A percentile compares a stretch with the other conserved stretches of the same genome.
phyloP scores from a whole-genome alignment of 148 eudicot genomes.

The Rhododendron simsii region DNA sequence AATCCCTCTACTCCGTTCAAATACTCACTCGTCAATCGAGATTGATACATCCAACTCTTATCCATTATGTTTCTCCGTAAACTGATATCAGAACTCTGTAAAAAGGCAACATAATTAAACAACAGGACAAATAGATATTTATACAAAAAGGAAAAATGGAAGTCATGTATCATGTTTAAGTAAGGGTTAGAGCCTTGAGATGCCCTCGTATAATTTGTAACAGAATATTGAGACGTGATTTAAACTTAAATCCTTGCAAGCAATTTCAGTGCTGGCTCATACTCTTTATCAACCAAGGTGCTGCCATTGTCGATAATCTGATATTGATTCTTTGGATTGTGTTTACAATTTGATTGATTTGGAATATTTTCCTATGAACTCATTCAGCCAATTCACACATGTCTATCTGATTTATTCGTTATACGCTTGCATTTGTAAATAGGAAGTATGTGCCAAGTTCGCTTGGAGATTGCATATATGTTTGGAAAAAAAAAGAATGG shows the following conservation, averaged over 20 bases:
- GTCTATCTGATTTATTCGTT: neutral
- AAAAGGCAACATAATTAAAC: no score
- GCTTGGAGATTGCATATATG: neutral
- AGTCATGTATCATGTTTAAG: neutral
- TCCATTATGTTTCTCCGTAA: no score
- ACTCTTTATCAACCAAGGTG: no score
- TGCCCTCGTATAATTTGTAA: neutral
- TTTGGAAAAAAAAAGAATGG: neutral
- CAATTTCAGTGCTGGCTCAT: neutral
- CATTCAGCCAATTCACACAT: neutral
- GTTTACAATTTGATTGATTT: neutral
- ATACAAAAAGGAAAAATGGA: no score
- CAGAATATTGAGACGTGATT: neutral
- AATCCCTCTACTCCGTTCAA: no score
- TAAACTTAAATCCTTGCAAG: neutral
- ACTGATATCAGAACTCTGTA: no score
- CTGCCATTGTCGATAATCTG: no score
- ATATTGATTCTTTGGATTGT: no score
- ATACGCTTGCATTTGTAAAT: neutral
- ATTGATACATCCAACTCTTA: no score
- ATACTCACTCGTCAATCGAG: no score
- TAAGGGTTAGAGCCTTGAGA: neutral
- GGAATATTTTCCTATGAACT: neutral
- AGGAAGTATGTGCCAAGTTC: neutral
- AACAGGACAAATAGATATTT: no score